phyloP scores from a whole-genome alignment of 2,329 filamentous ascomycete genomes.

The Epichloe uncinata region DNA sequence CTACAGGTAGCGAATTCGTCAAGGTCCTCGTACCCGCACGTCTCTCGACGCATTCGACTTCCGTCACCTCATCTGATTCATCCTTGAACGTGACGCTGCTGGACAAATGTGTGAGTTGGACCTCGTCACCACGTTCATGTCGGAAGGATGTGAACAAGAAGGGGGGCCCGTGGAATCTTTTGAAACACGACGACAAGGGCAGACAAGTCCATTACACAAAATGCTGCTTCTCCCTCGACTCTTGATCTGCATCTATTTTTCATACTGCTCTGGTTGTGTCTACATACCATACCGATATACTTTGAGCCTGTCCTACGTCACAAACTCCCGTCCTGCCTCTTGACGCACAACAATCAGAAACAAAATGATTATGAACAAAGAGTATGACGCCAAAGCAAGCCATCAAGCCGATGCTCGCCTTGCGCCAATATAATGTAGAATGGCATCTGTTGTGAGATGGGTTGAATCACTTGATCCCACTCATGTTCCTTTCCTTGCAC shows the following conservation, averaged over 20 bases:
- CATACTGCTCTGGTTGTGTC: neutral
- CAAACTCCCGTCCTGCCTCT: neutral
- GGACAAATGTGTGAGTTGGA: too few relatives aligned
- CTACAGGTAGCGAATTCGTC: too few relatives aligned
- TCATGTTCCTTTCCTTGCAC: neutral
- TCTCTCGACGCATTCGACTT: too few relatives aligned
- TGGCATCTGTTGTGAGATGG: neutral
- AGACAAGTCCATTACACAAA: too few relatives aligned
- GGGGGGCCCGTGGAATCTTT: too few relatives aligned
- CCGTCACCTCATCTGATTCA: too few relatives aligned
- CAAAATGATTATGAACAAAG: neutral
- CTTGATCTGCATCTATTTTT: neutral
- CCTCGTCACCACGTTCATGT: too few relatives aligned
- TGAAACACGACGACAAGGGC: too few relatives aligned
- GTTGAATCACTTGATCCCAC: neutral
- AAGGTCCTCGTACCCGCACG: too few relatives aligned
- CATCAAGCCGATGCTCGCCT: neutral
- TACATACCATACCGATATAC: neutral
- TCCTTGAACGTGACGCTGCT: too few relatives aligned
- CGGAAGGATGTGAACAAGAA: too few relatives aligned
- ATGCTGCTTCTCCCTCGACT: neutral
- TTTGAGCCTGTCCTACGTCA: neutral
- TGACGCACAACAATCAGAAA: neutral
- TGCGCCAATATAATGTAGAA: neutral
- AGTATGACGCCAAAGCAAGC: neutral